Percentiles rank a stretch among this genome's conserved stretches.
phyloP scores from a whole-genome alignment of 2,329 filamentous ascomycete species.

The Emericellopsis atlantica region DNA sequence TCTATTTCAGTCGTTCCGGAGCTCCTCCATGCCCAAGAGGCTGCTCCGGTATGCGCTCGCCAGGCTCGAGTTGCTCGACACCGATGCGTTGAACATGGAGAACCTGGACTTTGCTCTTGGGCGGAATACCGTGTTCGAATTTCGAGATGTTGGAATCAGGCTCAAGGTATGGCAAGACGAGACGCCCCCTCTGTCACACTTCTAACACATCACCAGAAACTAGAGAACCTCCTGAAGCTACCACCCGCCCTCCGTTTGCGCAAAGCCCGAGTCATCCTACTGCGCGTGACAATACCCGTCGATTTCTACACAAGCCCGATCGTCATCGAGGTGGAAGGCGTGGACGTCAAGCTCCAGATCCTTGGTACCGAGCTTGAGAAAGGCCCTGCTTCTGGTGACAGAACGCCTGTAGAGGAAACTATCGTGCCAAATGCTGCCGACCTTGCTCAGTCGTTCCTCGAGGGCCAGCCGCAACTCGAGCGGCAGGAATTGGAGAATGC shows the following conservation, averaged over 20 bases:
- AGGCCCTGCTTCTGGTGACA: too few species aligned
- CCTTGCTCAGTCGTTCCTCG: constrained; percentile 67
- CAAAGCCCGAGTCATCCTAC: constrained; percentile 60
- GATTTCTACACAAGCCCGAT: constrained; percentile 83
- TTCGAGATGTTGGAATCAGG: constrained; percentile 74
- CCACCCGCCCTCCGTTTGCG: constrained; percentile 59
- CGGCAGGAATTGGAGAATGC: constrained; percentile 57
- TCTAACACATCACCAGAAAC: constrained; percentile 46
- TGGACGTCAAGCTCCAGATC: constrained; percentile 57
- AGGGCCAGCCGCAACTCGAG: constrained; percentile 54
- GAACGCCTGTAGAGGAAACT: constrained; percentile 11
- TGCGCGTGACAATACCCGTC: constrained; percentile 75
- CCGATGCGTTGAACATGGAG: constrained; percentile 73
- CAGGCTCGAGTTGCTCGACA: constrained; percentile 75
- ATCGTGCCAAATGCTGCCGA: constrained; percentile 57
- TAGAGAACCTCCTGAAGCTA: constrained; percentile 61
- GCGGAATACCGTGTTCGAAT: constrained; percentile 69
- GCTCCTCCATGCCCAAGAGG: constrained; percentile 74
- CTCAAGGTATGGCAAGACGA: constrained; percentile 46
- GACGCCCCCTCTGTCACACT: background rate
- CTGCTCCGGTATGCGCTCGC: constrained; percentile 78
- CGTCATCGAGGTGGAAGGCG: constrained; percentile 66
- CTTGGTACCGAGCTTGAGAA: constrained; percentile 26
- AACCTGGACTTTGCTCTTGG: constrained; percentile 77
- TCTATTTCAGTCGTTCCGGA: constrained; percentile 53